These are phyloP conservation scores for Rosa multiflora DNA, from an alignment of 306 rosid genomes.

Conservation along the genomic window DNA sequence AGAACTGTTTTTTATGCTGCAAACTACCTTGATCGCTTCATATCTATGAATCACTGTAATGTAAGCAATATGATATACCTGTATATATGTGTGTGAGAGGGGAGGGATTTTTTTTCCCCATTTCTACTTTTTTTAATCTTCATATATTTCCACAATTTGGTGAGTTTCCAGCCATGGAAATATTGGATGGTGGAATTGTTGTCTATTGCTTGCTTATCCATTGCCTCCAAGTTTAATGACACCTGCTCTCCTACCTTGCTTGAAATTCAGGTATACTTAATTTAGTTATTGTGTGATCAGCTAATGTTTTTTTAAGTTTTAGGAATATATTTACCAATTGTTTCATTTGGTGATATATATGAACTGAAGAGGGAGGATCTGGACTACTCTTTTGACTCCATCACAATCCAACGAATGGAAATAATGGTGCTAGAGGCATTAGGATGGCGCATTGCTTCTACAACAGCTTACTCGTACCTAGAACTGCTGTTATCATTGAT, in stretches of 20 bases:
- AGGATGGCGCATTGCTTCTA: constrained; percentile 45
- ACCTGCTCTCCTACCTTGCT: constrained; percentile 30
- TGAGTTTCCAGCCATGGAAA: constrained; percentile 37
- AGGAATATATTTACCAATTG: not conserved
- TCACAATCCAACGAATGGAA: constrained; percentile 45
- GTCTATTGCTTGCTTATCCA: constrained; percentile 51
- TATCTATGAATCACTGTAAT: constrained; percentile 39
- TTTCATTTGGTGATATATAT: not conserved
- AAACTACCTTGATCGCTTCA: constrained; percentile 52
- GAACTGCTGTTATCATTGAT: constrained; percentile 25
- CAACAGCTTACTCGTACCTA: constrained; percentile 37
- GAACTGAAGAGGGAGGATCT: constrained; percentile 40
- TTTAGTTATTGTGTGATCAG: not conserved
- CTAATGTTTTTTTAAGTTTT: not conserved
- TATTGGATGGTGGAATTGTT: constrained; percentile 53
- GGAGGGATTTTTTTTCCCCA: not conserved
- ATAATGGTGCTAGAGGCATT: constrained; percentile 40
- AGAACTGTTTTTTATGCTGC: constrained; percentile 50
- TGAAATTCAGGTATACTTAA: constrained; percentile 42
- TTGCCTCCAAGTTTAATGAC: constrained; percentile 57
- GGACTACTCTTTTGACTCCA: constrained; percentile 30
- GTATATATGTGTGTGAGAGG: not conserved
- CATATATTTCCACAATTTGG: not conserved
- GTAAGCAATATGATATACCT: constrained; percentile 27
- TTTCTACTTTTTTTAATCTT: not conserved